Conservation (phyloP, 108 stramenopile species). For the Cylindrotheca fusiformis region DNA sequence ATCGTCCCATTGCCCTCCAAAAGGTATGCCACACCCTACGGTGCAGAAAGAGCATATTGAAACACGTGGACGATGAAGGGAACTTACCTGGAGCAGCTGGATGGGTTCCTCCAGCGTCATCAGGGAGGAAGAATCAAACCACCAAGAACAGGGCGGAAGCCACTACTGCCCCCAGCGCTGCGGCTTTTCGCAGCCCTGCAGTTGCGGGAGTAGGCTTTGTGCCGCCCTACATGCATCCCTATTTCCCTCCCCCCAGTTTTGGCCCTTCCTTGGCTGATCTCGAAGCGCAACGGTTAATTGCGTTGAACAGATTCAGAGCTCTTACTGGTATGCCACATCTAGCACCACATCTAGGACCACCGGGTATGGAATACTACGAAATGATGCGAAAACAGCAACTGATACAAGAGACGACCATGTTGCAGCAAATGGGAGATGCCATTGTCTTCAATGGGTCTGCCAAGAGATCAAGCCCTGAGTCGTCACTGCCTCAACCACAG, state of each 20-base stretch:
- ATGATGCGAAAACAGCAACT: background rate
- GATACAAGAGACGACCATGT: background rate
- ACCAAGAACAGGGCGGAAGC: background rate
- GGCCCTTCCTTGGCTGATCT: background rate
- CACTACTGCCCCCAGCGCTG: background rate
- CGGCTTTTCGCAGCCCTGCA: no score
- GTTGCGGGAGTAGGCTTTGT: no score
- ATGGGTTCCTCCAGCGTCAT: background rate
- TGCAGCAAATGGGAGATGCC: constrained; percentile 1
- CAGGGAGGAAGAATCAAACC: no score
- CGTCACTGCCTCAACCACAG: no score
- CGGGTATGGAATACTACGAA: background rate
- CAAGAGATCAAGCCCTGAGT: no score
- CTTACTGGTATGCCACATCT: background rate
- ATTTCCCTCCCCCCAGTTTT: no score
- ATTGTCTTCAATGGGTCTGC: no score
- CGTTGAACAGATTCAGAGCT: background rate
- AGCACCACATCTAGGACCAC: background rate
- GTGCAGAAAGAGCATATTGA: background rate
- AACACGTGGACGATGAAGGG: background rate
- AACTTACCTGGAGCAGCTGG: background rate
- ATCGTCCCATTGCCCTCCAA: background rate
- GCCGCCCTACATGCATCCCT: no score
- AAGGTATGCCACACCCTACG: background rate
- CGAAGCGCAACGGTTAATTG: background rate